Conservation (phyloP, 768 basidiomycete genomes). For the Phlegmacium glaucopus region DNA sequence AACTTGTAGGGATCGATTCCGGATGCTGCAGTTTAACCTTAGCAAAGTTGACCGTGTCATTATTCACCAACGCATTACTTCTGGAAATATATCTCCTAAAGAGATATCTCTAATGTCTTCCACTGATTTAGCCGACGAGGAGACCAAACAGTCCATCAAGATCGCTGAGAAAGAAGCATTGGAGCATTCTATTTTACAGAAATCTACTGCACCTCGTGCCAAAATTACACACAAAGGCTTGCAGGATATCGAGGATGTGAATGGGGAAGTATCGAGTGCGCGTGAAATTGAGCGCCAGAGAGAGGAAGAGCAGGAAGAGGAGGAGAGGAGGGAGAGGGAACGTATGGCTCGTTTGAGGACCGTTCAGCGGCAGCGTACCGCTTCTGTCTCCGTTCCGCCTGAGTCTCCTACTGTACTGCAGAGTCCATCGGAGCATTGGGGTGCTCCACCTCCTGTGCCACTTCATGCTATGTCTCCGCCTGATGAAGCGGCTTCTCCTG, state of each 20-base stretch:
- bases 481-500: constrained; percentile 9
- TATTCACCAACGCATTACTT: constrained; percentile 77
- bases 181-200: constrained; percentile 80
- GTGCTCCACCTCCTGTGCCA: constrained; percentile 57
- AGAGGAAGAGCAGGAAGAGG: constrained; percentile 63
- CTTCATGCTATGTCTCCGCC: constrained; percentile 37
- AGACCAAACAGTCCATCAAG: constrained; percentile 79
- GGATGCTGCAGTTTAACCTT: constrained; percentile 86
- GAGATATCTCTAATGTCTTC: constrained; percentile 84
- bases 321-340: constrained; percentile 69
- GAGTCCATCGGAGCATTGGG: constrained; percentile 44
- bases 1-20: constrained; percentile 73
- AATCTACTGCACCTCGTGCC: constrained; percentile 58
- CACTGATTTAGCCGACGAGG: constrained; percentile 86
- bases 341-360: constrained; percentile 58
- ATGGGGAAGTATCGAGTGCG: constrained; percentile 38
- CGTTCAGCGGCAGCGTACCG: constrained; percentile 44
- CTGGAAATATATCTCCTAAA: constrained; percentile 58
- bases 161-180: constrained; percentile 79
- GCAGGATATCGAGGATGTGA: constrained; percentile 83
- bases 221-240: constrained; percentile 94
- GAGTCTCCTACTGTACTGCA: constrained; percentile 60
- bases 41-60: constrained; percentile 75
- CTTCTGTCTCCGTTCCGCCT: constrained; percentile 64
- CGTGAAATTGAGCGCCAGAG: constrained; percentile 57